Conservation (phyloP, 306 rosid species). For the Malus fusca region DNA sequence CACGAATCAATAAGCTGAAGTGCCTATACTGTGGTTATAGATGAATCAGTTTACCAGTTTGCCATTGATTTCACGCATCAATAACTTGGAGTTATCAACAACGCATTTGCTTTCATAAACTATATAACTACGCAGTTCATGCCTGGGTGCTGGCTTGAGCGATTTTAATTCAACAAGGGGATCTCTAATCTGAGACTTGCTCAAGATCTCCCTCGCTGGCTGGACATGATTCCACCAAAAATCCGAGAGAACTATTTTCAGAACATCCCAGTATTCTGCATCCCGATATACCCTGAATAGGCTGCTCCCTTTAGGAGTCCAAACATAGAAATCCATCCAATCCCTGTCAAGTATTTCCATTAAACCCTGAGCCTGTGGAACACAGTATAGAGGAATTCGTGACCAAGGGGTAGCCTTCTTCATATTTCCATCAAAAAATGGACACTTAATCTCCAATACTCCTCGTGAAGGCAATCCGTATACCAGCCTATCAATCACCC, state of each 20-base stretch:
- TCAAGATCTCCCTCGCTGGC: conserved; percentile 56
- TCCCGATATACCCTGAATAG: conserved; percentile 56
- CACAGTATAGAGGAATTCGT: conserved; percentile 53
- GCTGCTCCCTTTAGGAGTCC: conserved; percentile 87
- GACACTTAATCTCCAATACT: conserved; percentile 74
- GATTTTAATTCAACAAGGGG: conserved; percentile 50
- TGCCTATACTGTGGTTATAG: background rate
- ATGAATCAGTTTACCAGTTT: conserved; percentile 33
- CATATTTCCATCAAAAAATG: conserved; percentile 58
- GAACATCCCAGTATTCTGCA: conserved; percentile 53
- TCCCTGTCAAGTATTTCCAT: conserved; percentile 80
- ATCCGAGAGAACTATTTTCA: conserved; percentile 59
- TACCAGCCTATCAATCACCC: conserved; percentile 42
- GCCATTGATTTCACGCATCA: conserved; percentile 66
- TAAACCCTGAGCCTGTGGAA: conserved; percentile 90
- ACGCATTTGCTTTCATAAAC: conserved; percentile 49
- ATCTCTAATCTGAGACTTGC: conserved; percentile 30
- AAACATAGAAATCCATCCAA: conserved; percentile 85
- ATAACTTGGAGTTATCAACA: conserved; percentile 44
- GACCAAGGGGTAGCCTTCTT: conserved; percentile 56
- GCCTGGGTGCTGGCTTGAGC: conserved; percentile 59
- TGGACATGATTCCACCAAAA: conserved; percentile 87
- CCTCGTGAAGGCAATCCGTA: conserved; percentile 64
- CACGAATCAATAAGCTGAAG: background rate
- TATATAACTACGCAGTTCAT: conserved; percentile 50